Base-by-base conservation (phyloP, 768 basidiomycete species). In the Cyclocybe aegerita region DNA sequence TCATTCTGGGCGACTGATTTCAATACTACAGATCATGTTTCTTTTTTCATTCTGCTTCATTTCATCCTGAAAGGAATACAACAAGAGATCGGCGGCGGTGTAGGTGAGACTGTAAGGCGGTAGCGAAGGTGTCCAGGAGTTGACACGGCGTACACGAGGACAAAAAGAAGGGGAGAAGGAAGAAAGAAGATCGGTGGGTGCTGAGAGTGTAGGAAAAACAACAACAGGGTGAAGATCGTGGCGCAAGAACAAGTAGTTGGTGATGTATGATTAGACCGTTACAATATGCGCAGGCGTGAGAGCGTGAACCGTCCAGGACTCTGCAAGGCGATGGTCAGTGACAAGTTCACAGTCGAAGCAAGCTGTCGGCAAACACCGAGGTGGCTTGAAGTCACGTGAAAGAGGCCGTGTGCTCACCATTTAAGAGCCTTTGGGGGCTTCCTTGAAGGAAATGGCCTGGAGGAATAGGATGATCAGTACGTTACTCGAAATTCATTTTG, bases 271-370 rank as follows among this genome's bases (percentile, higher is more conserved):
- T 49, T 32, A 37, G 34, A 46, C 29, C 29, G 37, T 45, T 12
- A 57, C 33, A 41, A 16, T 30, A 16, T 45, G 53, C 52, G 49
- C 49, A 32, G 43, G 39, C 50, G 50, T 51, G 43, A 48, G 44
- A 44, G 38, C 46, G 48, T 51, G 23, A 55, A 32, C 12, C 35
- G 12, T 36, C 9, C 17, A 17, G 15, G 23, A 36, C 11, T 4
- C 32, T 37, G 34, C 14, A 46, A 45, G 15, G 33, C 30, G 33
- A 39, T 32, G 46, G 30, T 50, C 44, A 44, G 43, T n/a, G 29
- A 90, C 53, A 95, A 84, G 59, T 94, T 85, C 64, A 94, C 91
- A 48, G 90, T 90, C 38, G 90, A 84, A 53, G 85, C 83, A 77
- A 94, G 87, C 53, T 85, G 69, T 43, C 84, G 41, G 39, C 38